phyloP scores from a whole-genome alignment of 2,329 filamentous ascomycete species.

The Rhexocercosporidium sp. region DNA sequence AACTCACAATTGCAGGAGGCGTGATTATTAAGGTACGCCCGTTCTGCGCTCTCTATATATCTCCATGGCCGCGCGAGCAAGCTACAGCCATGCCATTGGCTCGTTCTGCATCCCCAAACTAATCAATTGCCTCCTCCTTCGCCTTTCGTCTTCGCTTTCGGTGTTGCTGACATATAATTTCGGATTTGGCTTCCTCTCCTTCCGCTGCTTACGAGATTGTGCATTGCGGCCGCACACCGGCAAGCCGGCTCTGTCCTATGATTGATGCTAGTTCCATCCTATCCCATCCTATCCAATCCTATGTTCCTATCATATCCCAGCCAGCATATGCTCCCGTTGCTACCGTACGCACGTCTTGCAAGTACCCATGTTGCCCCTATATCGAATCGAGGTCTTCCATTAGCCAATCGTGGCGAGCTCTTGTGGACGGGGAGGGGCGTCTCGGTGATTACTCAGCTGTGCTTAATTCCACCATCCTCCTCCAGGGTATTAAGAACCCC shows the following conservation, averaged over 20 bases:
- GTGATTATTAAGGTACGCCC: constrained; percentile 1
- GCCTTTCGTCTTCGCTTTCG: no score
- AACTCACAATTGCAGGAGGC: not conserved
- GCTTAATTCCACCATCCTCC: no score
- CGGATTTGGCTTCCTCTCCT: not conserved
- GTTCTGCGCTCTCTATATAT: not conserved
- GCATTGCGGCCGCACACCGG: not conserved
- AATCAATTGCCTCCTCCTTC: not conserved
- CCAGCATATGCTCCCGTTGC: no score
- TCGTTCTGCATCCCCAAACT: not conserved
- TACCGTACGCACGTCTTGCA: no score
- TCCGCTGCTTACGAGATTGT: constrained; percentile 8
- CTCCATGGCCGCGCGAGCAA: not conserved
- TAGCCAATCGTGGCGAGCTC: constrained; percentile 1
- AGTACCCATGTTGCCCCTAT: not conserved
- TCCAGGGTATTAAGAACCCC: no score
- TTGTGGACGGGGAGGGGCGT: constrained; percentile 4
- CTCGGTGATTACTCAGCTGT: not conserved
- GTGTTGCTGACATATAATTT: constrained; percentile 3
- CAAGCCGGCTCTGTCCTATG: no score
- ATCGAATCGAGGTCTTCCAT: constrained; percentile 6
- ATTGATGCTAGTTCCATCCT: no score
- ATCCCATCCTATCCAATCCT: no score
- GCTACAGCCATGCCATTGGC: not conserved
- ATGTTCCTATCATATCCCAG: no score